Percentiles rank a stretch among this genome's conserved stretches.
Conservation (phyloP, 306 rosid genomes). For the Astragalus glycyphyllos region DNA sequence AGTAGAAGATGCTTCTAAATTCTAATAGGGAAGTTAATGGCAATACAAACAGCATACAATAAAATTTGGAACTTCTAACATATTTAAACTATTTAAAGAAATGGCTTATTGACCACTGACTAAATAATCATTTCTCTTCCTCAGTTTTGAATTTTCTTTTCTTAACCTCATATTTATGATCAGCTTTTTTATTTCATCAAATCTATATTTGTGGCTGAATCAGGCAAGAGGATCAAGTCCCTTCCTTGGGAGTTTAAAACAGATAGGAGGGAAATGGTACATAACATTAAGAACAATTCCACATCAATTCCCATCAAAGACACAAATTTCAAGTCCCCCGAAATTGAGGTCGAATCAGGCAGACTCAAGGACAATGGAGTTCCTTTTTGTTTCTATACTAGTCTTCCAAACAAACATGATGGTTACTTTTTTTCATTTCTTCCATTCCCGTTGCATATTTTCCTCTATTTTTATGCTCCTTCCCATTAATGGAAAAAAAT, state of each 20-base stretch:
- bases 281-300: not conserved
- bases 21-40: not conserved
- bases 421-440: not conserved
- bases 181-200: no score
- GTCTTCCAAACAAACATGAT: not conserved
- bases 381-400: not conserved
- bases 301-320: not conserved
- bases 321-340: not conserved
- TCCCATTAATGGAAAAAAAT: not conserved
- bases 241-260: not conserved
- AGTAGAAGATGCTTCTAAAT: not conserved
- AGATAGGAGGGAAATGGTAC: not conserved
- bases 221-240: not conserved
- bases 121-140: not conserved
- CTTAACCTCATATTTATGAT: not conserved
- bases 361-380: constrained; percentile 3
- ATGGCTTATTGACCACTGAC: not conserved
- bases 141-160: not conserved
- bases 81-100: not conserved
- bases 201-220: no score
- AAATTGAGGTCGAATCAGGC: not conserved
- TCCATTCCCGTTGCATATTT: not conserved
- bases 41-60: constrained; percentile 5
- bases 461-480: not conserved
- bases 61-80: not conserved